Evolutionary conservation across 768 basidiomycete genomes (phyloP), one percentile per base, ranked within the genome.

Genomic region (Rhodotorula sphaerocarpa): DNA sequence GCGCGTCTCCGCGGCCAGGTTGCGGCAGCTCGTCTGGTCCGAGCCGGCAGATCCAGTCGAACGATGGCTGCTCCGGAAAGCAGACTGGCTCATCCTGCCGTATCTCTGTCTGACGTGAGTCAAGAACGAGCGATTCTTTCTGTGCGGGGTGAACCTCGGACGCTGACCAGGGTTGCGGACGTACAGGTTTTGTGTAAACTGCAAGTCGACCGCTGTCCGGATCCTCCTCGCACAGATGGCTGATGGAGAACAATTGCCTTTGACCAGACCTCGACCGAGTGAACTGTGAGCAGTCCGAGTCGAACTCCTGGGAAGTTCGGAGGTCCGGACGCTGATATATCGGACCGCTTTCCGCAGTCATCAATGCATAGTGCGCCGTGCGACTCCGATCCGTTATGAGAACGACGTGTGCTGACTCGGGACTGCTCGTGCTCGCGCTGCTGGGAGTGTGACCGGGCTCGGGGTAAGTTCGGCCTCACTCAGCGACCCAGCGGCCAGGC

Each of bases 141-240:
- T n/a, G n/a, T n/a, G n/a, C n/a, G n/a, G n/a, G n/a, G n/a, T n/a
- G n/a, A n/a, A n/a, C n/a, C n/a, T n/a, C n/a, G n/a, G 5, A 25
- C 12, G 3, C 33, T 7, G 3, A 44, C 12, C 53, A 14, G 1
- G 28, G 11, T 23, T n/a, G n/a, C n/a, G n/a, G n/a, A n/a, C n/a
- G n/a, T n/a, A n/a, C 16, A 82, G 85, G 82, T 84, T 84, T 72
- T 85, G 84, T 66, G 82, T 82, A 33, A 85, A 84, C 63, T 84
- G 83, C 84, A 67, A 51, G 78, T 73, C 27, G 18, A 7, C 7
- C n/a, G 30, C 31, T n/a, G 16, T 3, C 15, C 21, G 9, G 27
- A 6, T 14, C n/a, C 28, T 30, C 16, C 28, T 23, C 15, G 14
- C 15, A 27, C 46, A 34, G 45, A 10, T 7, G 9, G 20, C 30